Evolutionary conservation across 2,329 filamentous ascomycete genomes (phyloP), one percentile per base, ranked within the genome.

Genomic region (Tolypocladium capitatum): DNA sequence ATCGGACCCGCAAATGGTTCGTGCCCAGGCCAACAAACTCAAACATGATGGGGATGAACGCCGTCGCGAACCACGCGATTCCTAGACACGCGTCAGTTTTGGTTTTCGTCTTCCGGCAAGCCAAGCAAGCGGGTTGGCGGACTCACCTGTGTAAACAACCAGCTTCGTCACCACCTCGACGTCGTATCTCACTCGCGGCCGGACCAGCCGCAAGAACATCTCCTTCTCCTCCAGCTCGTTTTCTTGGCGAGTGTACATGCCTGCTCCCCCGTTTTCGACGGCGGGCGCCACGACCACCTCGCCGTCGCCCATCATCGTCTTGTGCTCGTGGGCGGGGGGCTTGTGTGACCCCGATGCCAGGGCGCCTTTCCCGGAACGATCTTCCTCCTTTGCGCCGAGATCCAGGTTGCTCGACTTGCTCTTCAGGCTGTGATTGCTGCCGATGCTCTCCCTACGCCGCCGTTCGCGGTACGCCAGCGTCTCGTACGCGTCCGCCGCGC

Each of bases 151-250:
- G 69, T 98, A 98, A 24, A 98, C 88, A 57, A 98, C 85, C 51
- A 98, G 67, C 68, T 96, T 97, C 5, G 92, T 97, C 34, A 98
- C 85, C 35, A 98, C 91, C 66, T 98, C 92, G n/a, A 97, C 91
- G 66, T 98, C 92, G 60, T 97, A 98, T 56, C 90, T 76, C 50
- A 96, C 90, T 55, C 92, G 80, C 44, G 92, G 89, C 67, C 84
- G 87, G 53, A 89, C 83, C 48, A 97, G 73, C 60, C 76, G 80
- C 41, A 82, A 84, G 64, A 97, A 96, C 63, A 97, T 83, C 61
- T 94, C 85, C 55, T 74, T 76, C 63, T 89, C 83, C 43, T 81
- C 81, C 27, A 77, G 57, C 55, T 77, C 74, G 41, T 76, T 69
- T 44, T 72, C 69, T 24, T 69, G 67, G 13, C 67, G 65, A 5